phyloP scores from a whole-genome alignment of 1,139 yeast genomes.

The Suzukiozyma palmioleophila region DNA sequence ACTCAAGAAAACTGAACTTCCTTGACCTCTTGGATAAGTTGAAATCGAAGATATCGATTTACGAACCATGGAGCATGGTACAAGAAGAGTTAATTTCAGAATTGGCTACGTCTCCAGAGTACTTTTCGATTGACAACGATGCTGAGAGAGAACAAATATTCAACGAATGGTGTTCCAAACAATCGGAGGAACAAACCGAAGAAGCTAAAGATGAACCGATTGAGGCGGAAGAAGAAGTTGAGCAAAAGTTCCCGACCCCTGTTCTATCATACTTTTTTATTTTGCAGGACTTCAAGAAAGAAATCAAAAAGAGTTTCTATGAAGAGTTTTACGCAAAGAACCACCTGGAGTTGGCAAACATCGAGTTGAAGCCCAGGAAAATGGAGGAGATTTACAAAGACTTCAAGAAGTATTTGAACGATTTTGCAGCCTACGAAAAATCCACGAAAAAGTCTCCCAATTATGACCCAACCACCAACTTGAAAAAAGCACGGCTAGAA shows the following conservation, averaged over 20 bases:
- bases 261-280: slow-evolving; percentile 18
- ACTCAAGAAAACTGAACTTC: slow-evolving; percentile 14
- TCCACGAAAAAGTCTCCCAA: slow-evolving; percentile 15
- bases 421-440: slow-evolving; percentile 24
- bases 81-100: slow-evolving; percentile 33
- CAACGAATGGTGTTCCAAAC: slow-evolving; percentile 27
- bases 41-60: slow-evolving; percentile 23
- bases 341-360: slow-evolving; percentile 12
- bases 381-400: slow-evolving; percentile 21
- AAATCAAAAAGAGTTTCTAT: slow-evolving; percentile 24
- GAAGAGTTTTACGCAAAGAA: slow-evolving; percentile 23
- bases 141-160: slow-evolving; percentile 22
- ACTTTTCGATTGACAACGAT: slow-evolving; percentile 19
- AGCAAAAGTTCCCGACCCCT: slow-evolving; percentile 21
- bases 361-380: slow-evolving; percentile 12
- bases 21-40: slow-evolving; percentile 20
- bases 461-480: slow-evolving; percentile 17
- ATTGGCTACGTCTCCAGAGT: slow-evolving; percentile 27
- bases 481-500: slow-evolving; percentile 25
- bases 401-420: slow-evolving; percentile 22
- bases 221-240: slow-evolving; percentile 3
- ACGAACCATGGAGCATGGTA: slow-evolving; percentile 37
- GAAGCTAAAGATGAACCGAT: background rate
- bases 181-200: slow-evolving; percentile 2
- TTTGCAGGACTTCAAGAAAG: slow-evolving; percentile 29